A percentile compares a stretch with the other conserved stretches of the same genome.
These are phyloP conservation scores for Mucor piriformis DNA, from an alignment of 371 early-diverging fungal species.

Conservation along the genomic window DNA sequence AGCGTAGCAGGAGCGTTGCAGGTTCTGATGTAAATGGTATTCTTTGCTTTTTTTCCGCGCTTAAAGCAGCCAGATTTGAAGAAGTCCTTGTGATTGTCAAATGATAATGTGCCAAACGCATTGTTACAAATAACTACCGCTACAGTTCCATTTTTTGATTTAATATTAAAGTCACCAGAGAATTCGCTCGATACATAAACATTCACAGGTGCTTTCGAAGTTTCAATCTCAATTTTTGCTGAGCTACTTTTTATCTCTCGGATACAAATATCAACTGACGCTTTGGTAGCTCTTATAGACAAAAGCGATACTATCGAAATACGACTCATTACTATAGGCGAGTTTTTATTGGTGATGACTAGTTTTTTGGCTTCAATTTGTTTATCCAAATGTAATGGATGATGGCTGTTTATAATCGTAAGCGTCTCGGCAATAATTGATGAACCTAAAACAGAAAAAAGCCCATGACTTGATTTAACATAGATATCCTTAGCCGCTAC, in stretches of 20 bases:
- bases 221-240: slow-evolving; percentile 5
- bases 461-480: slow-evolving; percentile 6
- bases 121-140: too few relatives aligned
- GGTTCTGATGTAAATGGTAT: slow-evolving; percentile 7
- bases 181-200: slow-evolving; percentile 14
- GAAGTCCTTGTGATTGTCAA: slow-evolving; percentile 4
- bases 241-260: background rate
- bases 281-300: slow-evolving; percentile 6
- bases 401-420: background rate
- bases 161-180: slow-evolving; percentile 9
- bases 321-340: slow-evolving; percentile 8
- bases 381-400: background rate
- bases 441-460: background rate
- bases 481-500: background rate
- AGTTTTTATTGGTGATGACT: slow-evolving; percentile 11
- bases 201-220: slow-evolving; percentile 10
- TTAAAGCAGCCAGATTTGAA: slow-evolving; percentile 13
- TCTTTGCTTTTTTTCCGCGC: slow-evolving; percentile 5
- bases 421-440: slow-evolving; percentile 1
- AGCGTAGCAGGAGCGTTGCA: slow-evolving; percentile 16
- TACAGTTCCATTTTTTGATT: background rate
- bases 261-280: slow-evolving; percentile 12
- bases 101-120: background rate
- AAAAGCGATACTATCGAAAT: background rate
- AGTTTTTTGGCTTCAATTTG: slow-evolving; percentile 6